Evolutionary conservation across 164 flowering plant species (phyloP), one percentile per base, ranked within the genome.

Genomic region (Brasenia schreberi): DNA sequence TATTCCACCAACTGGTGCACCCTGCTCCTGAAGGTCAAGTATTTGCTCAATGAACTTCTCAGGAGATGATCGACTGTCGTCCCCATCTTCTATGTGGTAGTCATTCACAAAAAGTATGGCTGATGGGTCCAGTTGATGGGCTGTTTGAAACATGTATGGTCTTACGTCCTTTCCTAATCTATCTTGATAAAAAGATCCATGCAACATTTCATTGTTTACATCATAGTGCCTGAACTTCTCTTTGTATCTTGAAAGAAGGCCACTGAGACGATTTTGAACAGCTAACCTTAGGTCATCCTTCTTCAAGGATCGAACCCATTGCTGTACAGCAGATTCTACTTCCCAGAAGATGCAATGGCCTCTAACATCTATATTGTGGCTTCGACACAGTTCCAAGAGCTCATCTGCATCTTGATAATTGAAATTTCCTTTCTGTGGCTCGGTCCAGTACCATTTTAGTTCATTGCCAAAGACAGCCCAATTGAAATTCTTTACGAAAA

Each of bases 301-400:
- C 80, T 68, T 82, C 70, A 94, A 76, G 1, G 81, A 65, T 59
- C 64, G 75, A 63, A 94, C 67, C 99, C 99, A 94, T 63, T 75
- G 69, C 74, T 89, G 99, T 65, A 91, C 81, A 0, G 83, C 71
- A 69, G 33, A 64, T 62, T 84, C 79, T 19, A 85, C 97, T 74
- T 91, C 99, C 99, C 99, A 91, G 79, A 94, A 91, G 69, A 94
- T 91, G 69, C 96, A 91, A 70, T 94, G 99, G 44, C 99, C 97
- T 52, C 97, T 84, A 53, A 73, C 67, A 62, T 83, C 79, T 16
- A 94, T 87, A 62, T 77, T 79, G 72, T 87, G 71, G 33, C 64
- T 77, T 62, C 67, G 61, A 42, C 93, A 89, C 49, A 91, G 73
- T 61, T 74, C 83, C 69, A 94, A 19, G 33, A 94, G 69, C 49